Evolutionary conservation across 2,329 filamentous ascomycete genomes (phyloP).

Genomic region (Colletotrichum godetiae): DNA sequence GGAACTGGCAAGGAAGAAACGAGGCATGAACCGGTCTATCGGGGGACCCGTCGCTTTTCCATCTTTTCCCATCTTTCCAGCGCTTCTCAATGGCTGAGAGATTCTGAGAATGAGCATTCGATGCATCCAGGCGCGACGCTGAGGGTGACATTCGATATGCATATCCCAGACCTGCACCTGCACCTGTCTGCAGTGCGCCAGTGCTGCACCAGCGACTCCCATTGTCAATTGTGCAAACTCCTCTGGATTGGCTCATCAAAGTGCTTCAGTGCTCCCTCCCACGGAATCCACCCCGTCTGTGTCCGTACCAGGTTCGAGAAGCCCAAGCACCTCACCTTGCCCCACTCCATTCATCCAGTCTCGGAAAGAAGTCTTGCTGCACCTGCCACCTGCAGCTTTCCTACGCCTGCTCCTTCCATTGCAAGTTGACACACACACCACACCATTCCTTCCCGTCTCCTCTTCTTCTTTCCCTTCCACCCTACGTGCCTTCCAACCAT

Average conservation of each 20-base stretch:
- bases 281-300: background rate
- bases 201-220: too few relatives aligned
- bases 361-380: background rate
- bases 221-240: background rate
- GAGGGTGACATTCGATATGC: background rate
- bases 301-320: background rate
- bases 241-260: too few relatives aligned
- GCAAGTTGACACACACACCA: background rate
- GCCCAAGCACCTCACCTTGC: background rate
- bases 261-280: background rate
- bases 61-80: conserved; percentile 21
- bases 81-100: background rate
- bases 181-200: background rate
- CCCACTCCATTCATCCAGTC: background rate
- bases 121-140: background rate
- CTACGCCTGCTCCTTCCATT: background rate
- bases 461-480: background rate
- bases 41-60: conserved; percentile 25
- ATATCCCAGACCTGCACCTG: background rate
- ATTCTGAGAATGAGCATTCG: background rate
- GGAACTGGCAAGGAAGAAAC: conserved; percentile 15
- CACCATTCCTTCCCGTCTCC: background rate
- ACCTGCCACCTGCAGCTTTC: background rate
- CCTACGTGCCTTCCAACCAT: background rate
- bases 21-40: conserved; percentile 27